phyloP scores from a whole-genome alignment of 192 early-diverging fungal genomes.

The Entomortierella chlamydospora region DNA sequence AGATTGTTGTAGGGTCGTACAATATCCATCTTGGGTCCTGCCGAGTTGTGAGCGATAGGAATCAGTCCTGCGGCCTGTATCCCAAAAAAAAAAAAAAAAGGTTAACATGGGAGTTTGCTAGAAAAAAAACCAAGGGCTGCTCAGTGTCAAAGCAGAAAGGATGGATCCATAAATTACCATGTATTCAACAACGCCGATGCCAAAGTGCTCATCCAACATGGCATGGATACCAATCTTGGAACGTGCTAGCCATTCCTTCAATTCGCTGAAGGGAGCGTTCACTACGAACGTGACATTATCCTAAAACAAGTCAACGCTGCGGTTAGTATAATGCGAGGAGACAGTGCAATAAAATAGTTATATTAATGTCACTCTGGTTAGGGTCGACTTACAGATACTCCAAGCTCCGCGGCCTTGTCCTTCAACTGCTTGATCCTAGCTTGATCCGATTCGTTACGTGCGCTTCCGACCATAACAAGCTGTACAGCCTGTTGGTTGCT shows the following conservation, averaged over 20 bases:
- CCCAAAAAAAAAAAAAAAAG: background rate
- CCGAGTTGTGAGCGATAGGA: slow-evolving; percentile 84
- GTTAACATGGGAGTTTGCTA: too few species aligned
- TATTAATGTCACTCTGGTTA: too few species aligned
- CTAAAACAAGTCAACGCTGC: slow-evolving; percentile 33
- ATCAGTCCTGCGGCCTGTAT: slow-evolving; percentile 84
- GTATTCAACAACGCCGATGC: slow-evolving; percentile 97
- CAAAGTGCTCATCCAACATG: slow-evolving; percentile 99
- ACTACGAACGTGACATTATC: slow-evolving; percentile 81
- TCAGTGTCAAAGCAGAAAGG: too few species aligned
- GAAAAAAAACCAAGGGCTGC: too few species aligned
- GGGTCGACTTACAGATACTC: slow-evolving; percentile 63
- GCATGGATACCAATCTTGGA: slow-evolving; percentile 91
- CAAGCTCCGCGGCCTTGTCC: slow-evolving; percentile 58
- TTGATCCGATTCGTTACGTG: slow-evolving; percentile 83
- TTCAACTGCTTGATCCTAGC: slow-evolving; percentile 71
- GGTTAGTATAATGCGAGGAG: too few species aligned
- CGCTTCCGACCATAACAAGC: slow-evolving; percentile 89
- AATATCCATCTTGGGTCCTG: slow-evolving; percentile 90
- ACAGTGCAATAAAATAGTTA: too few species aligned
- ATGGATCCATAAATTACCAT: slow-evolving; percentile 71
- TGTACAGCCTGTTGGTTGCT: slow-evolving; percentile 43
- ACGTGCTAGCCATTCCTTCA: slow-evolving; percentile 70
- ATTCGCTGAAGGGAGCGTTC: slow-evolving; percentile 82
- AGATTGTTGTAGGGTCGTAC: slow-evolving; percentile 63